Conservation (phyloP, 805 yeast genomes). For the Candida takata region DNA sequence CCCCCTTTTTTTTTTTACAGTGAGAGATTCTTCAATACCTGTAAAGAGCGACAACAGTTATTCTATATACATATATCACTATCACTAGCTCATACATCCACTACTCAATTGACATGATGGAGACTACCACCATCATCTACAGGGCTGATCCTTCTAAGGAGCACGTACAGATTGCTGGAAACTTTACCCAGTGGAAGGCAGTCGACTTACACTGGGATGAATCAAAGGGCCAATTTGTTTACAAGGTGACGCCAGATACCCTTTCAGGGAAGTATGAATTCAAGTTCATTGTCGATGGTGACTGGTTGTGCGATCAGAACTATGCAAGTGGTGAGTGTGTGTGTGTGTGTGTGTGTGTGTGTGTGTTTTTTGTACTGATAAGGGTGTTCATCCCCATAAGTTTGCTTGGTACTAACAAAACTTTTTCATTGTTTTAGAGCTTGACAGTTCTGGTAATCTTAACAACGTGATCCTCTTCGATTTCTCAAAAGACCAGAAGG, state of each 20-base stretch:
- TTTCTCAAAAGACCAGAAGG: constrained; percentile 1
- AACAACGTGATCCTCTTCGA: constrained; percentile 29
- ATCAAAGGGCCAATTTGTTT: constrained; percentile 6
- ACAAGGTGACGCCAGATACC: constrained; percentile 6
- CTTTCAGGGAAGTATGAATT: constrained; percentile 20
- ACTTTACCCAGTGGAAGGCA: constrained; percentile 29
- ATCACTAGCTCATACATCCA: too few species aligned
- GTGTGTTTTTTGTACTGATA: too few species aligned
- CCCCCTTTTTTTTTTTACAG: too few species aligned
- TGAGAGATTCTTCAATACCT: too few species aligned
- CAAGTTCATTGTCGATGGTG: constrained; percentile 20
- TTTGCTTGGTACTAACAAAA: constrained; percentile 16
- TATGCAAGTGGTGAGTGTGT: constrained; percentile 17
- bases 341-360: constrained; percentile 18
- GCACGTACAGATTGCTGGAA: constrained; percentile 30
- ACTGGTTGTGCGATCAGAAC: constrained; percentile 17
- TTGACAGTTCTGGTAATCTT: constrained; percentile 30
- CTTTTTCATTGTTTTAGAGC: constrained; percentile 22
- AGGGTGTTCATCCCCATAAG: constrained; percentile 7
- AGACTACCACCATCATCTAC: constrained; percentile 15
- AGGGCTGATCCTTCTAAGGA: constrained; percentile 7
- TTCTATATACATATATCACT: too few species aligned
- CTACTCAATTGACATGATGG: not conserved
- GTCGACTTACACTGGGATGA: constrained; percentile 10
- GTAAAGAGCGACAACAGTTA: too few species aligned